Conservation (phyloP, 1,139 yeast genomes). For the Pichia sp. region DNA sequence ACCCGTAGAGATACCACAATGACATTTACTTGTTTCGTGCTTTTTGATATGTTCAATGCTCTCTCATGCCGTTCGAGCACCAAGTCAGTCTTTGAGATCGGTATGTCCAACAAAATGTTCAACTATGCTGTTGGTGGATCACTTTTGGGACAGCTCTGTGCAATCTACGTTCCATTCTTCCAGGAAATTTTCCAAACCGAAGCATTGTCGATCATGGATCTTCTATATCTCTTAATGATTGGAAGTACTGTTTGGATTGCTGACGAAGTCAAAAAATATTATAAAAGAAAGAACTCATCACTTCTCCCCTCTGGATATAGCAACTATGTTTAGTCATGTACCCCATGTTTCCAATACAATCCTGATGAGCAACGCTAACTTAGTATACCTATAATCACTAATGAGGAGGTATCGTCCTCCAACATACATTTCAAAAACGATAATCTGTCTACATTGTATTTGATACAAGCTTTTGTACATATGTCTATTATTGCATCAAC, state of each 20-base stretch:
- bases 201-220: slow-evolving; percentile 64
- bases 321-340: slow-evolving; percentile 23
- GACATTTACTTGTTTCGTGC: slow-evolving; percentile 95
- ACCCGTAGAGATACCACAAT: slow-evolving; percentile 97
- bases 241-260: slow-evolving; percentile 79
- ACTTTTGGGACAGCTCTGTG: slow-evolving; percentile 84
- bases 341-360: no score
- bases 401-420: no score
- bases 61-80: slow-evolving; percentile 82
- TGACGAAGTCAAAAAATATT: slow-evolving; percentile 73
- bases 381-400: no score
- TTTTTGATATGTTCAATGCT: slow-evolving; percentile 95
- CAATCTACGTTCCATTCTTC: slow-evolving; percentile 87
- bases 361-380: no score
- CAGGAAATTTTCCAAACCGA: slow-evolving; percentile 92
- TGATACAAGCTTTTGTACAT: no score
- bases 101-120: slow-evolving; percentile 80
- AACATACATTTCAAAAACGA: no score
- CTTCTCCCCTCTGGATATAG: slow-evolving; percentile 21
- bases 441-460: no score
- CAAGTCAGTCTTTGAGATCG: slow-evolving; percentile 74
- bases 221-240: slow-evolving; percentile 50
- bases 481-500: slow-evolving; percentile 30
- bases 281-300: slow-evolving; percentile 13
- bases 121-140: slow-evolving; percentile 91